Evolutionary conservation across 179 eudicot genomes (phyloP).

Genomic region (Spergularia azorica): DNA sequence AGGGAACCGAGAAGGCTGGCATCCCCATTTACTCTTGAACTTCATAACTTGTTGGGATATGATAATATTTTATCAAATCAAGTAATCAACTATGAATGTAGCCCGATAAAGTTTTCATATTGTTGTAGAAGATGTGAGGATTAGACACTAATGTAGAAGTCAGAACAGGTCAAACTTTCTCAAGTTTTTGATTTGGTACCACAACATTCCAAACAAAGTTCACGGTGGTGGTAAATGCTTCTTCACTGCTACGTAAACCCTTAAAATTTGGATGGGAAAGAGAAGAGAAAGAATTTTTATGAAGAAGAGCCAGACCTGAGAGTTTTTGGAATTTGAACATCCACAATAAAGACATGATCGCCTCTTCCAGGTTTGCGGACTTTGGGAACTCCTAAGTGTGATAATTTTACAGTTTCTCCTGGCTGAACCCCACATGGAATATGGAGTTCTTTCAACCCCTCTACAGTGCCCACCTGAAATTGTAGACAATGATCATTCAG

Average conservation of each 20-base stretch:
- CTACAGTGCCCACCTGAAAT: slow-evolving; percentile 80
- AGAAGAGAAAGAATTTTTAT: background rate
- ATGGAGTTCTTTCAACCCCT: slow-evolving; percentile 67
- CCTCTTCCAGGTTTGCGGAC: slow-evolving; percentile 61
- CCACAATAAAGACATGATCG: slow-evolving; percentile 78
- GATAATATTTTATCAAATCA: too few species aligned
- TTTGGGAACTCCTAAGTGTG: slow-evolving; percentile 77
- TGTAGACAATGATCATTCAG: slow-evolving; percentile 5
- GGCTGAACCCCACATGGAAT: slow-evolving; percentile 89
- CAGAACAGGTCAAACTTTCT: too few species aligned
- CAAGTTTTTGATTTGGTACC: too few species aligned
- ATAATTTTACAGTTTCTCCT: slow-evolving; percentile 67
- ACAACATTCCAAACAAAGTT: too few species aligned
- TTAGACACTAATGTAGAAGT: too few species aligned
- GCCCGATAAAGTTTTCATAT: too few species aligned
- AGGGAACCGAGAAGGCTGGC: background rate
- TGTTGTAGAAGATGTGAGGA: too few species aligned
- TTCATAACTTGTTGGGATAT: too few species aligned
- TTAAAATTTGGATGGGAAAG: background rate
- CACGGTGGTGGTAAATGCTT: too few species aligned
- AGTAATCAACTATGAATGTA: too few species aligned
- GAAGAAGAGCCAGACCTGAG: slow-evolving; percentile 54
- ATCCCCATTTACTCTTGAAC: background rate
- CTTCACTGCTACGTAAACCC: too few species aligned
- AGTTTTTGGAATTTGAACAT: slow-evolving; percentile 64